Conservation (phyloP, 1,139 yeast species). For the Komagataea norvegica region DNA sequence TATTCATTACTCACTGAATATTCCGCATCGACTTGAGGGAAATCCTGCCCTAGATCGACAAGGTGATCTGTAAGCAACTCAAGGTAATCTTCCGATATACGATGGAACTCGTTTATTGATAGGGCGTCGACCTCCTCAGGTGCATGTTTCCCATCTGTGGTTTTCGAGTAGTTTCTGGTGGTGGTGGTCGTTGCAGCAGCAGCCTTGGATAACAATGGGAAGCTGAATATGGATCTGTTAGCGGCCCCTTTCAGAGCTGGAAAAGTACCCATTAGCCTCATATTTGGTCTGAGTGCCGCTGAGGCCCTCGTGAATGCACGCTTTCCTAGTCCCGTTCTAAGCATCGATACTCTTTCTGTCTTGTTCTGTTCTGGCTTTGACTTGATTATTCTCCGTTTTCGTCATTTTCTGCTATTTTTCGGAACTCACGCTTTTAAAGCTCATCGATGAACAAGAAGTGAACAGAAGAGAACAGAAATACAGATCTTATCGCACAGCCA, state of each 20-base stretch:
- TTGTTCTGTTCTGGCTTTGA: no score
- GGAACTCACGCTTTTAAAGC: no score
- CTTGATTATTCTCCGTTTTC: no score
- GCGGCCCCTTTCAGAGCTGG: no score
- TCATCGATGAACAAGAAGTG: not conserved
- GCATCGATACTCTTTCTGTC: no score
- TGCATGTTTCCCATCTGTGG: constrained; percentile 46
- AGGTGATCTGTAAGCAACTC: constrained; percentile 58
- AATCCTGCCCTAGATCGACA: constrained; percentile 53
- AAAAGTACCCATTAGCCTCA: no score
- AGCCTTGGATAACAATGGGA: not conserved
- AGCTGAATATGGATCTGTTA: no score
- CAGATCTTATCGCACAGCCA: constrained; percentile 1
- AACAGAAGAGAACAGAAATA: no score
- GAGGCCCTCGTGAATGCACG: no score
- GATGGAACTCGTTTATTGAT: constrained; percentile 48
- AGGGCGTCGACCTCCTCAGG: constrained; percentile 44
- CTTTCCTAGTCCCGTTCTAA: no score
- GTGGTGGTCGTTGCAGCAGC: not conserved
- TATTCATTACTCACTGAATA: constrained; percentile 23
- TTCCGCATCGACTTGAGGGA: constrained; percentile 67
- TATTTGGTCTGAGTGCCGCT: no score
- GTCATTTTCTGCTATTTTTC: no score
- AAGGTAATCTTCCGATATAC: constrained; percentile 52
- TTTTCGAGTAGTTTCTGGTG: constrained; percentile 17